phyloP scores from a whole-genome alignment of 2,329 filamentous ascomycete genomes.

The Fusarium acutatum region DNA sequence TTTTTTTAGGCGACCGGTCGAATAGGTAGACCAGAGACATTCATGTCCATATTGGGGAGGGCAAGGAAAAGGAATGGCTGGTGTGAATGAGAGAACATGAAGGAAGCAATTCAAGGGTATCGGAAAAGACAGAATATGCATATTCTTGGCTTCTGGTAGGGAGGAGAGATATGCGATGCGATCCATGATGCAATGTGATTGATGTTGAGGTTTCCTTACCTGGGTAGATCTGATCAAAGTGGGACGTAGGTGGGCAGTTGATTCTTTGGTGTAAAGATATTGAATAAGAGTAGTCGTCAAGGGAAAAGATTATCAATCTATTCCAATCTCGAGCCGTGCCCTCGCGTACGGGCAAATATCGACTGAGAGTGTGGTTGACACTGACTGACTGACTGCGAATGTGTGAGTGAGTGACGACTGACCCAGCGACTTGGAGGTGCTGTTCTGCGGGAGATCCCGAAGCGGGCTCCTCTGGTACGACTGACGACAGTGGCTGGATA shows the following conservation, averaged over 20 bases:
- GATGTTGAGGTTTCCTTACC: slow-evolving; percentile 14
- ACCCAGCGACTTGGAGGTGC: neutral
- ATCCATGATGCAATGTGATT: neutral
- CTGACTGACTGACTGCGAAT: neutral
- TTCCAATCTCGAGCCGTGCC: neutral
- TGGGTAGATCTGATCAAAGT: slow-evolving; percentile 3
- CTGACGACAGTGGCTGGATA: slow-evolving; percentile 42
- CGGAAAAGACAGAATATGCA: neutral
- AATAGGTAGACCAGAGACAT: neutral
- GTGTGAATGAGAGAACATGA: neutral
- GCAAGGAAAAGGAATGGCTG: neutral
- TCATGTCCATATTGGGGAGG: neutral
- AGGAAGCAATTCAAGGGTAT: neutral
- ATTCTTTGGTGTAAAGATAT: neutral
- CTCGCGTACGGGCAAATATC: neutral
- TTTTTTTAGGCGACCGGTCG: slow-evolving; percentile 20
- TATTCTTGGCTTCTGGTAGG: neutral
- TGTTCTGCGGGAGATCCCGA: slow-evolving; percentile 42
- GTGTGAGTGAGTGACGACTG: neutral
- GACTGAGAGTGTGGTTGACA: slow-evolving; percentile 11
- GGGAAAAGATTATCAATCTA: neutral
- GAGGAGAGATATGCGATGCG: slow-evolving; percentile 6
- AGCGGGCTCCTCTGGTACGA: slow-evolving; percentile 34
- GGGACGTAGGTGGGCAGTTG: neutral
- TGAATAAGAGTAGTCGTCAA: neutral